Conservation (phyloP, 352 stramenopile species). For the Phytopythium sindhum region DNA sequence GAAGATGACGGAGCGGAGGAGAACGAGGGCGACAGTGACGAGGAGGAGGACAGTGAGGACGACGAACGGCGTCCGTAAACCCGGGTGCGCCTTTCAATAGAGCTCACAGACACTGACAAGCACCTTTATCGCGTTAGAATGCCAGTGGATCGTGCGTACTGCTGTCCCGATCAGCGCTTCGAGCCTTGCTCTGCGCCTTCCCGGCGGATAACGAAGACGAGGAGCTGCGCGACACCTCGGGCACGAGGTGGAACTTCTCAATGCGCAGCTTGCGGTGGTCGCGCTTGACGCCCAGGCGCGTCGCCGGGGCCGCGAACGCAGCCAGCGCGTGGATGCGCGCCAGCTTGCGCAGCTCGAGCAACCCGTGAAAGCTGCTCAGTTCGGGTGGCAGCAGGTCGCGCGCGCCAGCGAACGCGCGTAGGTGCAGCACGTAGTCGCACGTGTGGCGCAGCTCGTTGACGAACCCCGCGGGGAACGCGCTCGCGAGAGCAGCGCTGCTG, state of each 20-base stretch:
- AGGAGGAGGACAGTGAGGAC: conserved; percentile 15
- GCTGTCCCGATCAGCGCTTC: conserved; percentile 2
- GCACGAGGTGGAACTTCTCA: conserved; percentile 73
- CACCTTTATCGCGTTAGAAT: conserved; percentile 10
- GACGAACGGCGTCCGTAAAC: not conserved
- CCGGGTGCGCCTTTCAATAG: not conserved
- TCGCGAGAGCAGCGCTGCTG: conserved; percentile 19
- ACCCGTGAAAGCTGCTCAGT: conserved; percentile 55
- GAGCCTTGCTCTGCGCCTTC: conserved; percentile 9
- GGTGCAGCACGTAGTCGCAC: conserved; percentile 55
- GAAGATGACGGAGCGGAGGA: conserved; percentile 13
- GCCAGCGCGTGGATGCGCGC: conserved; percentile 55
- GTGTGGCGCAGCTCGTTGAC: conserved; percentile 44
- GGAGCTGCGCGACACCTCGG: conserved; percentile 52
- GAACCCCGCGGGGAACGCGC: conserved; percentile 28
- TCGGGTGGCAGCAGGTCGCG: conserved; percentile 54
- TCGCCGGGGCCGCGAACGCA: conserved; percentile 46
- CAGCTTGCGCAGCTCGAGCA: conserved; percentile 56
- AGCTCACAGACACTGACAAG: not conserved
- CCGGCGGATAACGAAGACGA: not conserved
- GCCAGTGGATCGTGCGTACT: conserved; percentile 18
- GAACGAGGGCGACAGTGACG: conserved; percentile 7
- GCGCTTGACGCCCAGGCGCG: conserved; percentile 61
- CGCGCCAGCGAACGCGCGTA: conserved; percentile 56
- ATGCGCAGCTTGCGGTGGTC: conserved; percentile 71